Base-by-base conservation (phyloP, 2,329 filamentous ascomycete genomes). In the Ascochyta fabae region DNA sequence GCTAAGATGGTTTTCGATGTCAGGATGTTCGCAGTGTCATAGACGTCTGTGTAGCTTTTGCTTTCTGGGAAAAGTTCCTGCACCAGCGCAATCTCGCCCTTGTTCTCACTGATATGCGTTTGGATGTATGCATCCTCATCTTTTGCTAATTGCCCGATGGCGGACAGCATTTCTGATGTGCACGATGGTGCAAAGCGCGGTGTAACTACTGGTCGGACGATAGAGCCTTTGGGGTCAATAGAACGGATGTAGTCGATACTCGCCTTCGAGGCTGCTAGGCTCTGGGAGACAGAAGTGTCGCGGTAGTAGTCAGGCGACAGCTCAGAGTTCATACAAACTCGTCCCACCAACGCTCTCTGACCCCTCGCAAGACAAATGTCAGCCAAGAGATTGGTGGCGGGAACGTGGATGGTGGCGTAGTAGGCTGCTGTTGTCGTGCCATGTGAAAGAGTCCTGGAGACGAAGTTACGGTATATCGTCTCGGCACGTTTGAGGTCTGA, bases 361-460 rank as follows among this genome's bases (percentile, higher is more conserved):
- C 95, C 95, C 24, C 85, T 79, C 0, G 78, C 72, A n/a, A 91
- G 81, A 69, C 94, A 97, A 16, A 97, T 84, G 61, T 91, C 86
- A 0, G 93, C 90, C 6, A 99, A 87, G 7, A 96, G 83, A 72
- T 96, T 97, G n/a, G 95, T 99, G 1, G 92, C 87, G 0, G 85
- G 82, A 1, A 96, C 90, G 73, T 96, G 88, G 60, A 92, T 87
- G 24, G 95, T 98, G 55, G 94, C 94, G 75, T 90, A 98, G 82
- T 98, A 98, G n/a, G 91, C 86, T 6, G 92, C 92, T 10, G 91
- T 95, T 0, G 95, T 99, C 9, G 95, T 99, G 60, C 95, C 95
- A 72, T 97, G 87, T 22, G 91, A 84, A 10, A 99, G 84, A 0
- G 92, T 96, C 42, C 91, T 87, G 27, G 86, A 81, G 60, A 99